Percentiles rank a stretch among this genome's conserved stretches.
Conservation (phyloP, 441 rosid species). For the Gossypium armourianum region DNA sequence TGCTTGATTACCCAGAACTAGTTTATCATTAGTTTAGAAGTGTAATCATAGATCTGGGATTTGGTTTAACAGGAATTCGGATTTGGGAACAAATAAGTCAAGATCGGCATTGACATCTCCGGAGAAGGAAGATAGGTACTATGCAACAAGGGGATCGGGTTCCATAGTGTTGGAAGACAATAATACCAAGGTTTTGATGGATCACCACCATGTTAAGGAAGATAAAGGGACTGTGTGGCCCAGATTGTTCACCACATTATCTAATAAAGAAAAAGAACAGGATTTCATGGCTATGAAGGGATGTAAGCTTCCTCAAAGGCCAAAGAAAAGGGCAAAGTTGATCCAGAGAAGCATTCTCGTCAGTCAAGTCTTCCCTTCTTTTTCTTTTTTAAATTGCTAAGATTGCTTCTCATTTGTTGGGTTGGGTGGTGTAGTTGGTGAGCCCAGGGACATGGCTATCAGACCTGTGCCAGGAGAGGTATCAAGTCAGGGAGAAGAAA, state of each 20-base stretch:
- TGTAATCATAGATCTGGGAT: slow-evolving; percentile 1
- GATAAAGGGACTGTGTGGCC: slow-evolving; percentile 58
- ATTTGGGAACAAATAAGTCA: slow-evolving; percentile 31
- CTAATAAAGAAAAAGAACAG: slow-evolving; percentile 84
- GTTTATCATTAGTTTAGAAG: neutral
- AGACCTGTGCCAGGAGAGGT: slow-evolving; percentile 66
- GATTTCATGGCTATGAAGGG: slow-evolving; percentile 92
- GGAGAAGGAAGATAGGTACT: slow-evolving; percentile 70
- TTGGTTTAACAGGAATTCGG: slow-evolving; percentile 31
- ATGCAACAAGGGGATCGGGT: slow-evolving; percentile 71
- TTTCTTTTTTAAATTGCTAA: neutral
- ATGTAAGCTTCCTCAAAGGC: slow-evolving; percentile 77
- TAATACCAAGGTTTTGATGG: slow-evolving; percentile 39
- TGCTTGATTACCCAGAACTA: neutral
- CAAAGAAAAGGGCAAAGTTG: slow-evolving; percentile 71
- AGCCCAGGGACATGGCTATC: slow-evolving; percentile 89
- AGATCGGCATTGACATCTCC: slow-evolving; percentile 38
- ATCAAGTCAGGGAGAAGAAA: slow-evolving; percentile 84
- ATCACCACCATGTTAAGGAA: slow-evolving; percentile 38
- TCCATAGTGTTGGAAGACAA: slow-evolving; percentile 51
- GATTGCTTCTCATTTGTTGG: neutral
- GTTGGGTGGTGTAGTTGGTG: slow-evolving; percentile 40
- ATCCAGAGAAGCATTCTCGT: slow-evolving; percentile 71
- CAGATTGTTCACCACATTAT: slow-evolving; percentile 47
- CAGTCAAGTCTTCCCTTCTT: slow-evolving; percentile 15